Conservation (phyloP, 129 eudicot genomes). For the Chrysanthemum lavandulifolium region DNA sequence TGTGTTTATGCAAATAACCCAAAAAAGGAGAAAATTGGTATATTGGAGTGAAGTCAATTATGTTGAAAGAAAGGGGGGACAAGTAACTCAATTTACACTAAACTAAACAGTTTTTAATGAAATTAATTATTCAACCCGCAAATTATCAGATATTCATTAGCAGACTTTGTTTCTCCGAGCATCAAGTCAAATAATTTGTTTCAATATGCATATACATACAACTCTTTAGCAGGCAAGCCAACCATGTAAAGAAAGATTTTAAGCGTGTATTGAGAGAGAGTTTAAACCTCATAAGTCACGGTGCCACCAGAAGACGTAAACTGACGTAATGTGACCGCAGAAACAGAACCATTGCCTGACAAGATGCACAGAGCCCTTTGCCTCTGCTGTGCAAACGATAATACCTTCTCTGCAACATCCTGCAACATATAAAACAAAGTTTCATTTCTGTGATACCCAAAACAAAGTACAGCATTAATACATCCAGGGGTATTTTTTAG, state of each 20-base stretch:
- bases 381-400: conserved; percentile 79
- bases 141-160: too few species aligned
- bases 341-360: conserved; percentile 77
- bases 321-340: conserved; percentile 75
- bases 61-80: too few species aligned
- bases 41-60: too few species aligned
- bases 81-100: too few species aligned
- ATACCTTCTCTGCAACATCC: conserved; percentile 76
- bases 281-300: conserved; percentile 71
- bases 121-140: too few species aligned
- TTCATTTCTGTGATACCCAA: background rate
- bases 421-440: conserved; percentile 19
- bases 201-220: too few species aligned
- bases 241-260: background rate
- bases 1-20: too few species aligned
- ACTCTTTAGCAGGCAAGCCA: background rate
- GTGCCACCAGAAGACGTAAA: conserved; percentile 56
- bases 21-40: too few species aligned
- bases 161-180: too few species aligned
- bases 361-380: conserved; percentile 81
- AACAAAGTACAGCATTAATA: background rate
- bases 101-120: too few species aligned
- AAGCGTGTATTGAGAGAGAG: background rate
- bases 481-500: too few species aligned
- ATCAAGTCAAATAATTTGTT: too few species aligned